A percentile compares a stretch with the other conserved stretches of the same genome.
phyloP scores from a whole-genome alignment of 805 yeast species.

The Saccharomycodes ludwigii region DNA sequence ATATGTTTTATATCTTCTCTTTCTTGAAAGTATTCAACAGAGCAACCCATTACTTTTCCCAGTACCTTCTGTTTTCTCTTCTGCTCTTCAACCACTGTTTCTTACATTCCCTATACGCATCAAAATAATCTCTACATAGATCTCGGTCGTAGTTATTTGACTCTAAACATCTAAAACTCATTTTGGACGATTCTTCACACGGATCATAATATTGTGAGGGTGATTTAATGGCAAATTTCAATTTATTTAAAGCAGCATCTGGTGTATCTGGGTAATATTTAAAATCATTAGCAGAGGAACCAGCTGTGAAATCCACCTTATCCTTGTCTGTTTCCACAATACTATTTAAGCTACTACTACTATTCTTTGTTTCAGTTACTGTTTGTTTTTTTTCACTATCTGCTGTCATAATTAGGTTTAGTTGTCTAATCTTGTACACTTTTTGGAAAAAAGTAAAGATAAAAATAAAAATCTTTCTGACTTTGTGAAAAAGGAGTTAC shows the following conservation, averaged over 20 bases:
- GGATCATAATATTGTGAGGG: conserved; percentile 87
- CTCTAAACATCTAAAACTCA: conserved; percentile 78
- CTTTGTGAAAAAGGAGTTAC: too few relatives aligned
- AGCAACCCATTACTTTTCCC: too few relatives aligned
- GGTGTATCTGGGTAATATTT: conserved; percentile 72
- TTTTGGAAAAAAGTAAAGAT: neutral
- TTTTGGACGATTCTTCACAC: conserved; percentile 77
- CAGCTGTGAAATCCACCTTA: conserved; percentile 15
- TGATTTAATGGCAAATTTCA: conserved; percentile 58
- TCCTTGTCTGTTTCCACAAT: conserved; percentile 7
- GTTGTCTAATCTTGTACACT: neutral
- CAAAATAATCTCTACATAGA: conserved; percentile 69
- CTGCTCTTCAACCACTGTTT: conserved; percentile 50
- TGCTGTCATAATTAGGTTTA: neutral
- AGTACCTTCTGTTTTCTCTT: conserved; percentile 21
- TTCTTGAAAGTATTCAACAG: too few relatives aligned
- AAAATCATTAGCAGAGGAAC: conserved; percentile 11
- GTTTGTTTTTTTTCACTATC: neutral
- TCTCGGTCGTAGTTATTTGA: conserved; percentile 60
- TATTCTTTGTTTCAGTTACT: conserved; percentile 2
- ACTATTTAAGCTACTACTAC: too few relatives aligned
- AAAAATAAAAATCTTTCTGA: too few relatives aligned
- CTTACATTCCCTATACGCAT: conserved; percentile 87
- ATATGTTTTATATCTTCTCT: too few relatives aligned
- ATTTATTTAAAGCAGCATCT: conserved; percentile 52